A percentile compares a stretch with the other conserved stretches of the same genome.
Evolutionary conservation across 75 land plant species (phyloP).

Genomic region (Ceratopteris richardii): DNA sequence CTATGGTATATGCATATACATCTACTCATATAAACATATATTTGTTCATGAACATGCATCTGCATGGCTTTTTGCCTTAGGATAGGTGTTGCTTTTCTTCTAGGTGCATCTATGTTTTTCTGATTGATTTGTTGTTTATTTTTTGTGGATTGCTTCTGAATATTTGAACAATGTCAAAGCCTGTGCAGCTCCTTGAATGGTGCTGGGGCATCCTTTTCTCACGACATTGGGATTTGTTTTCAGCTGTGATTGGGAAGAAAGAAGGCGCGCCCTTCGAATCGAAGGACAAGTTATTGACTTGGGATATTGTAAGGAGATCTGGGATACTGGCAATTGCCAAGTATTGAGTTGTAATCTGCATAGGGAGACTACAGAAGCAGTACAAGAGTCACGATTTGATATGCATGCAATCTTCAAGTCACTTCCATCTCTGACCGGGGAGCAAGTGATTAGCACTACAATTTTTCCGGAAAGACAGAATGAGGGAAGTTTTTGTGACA

Average conservation of each 20-base stretch:
- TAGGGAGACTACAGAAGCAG: constrained; percentile 12
- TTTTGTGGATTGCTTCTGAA: no score
- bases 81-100: no score
- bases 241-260: constrained; percentile 83
- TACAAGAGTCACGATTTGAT: constrained; percentile 45
- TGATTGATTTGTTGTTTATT: no score
- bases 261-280: constrained; percentile 34
- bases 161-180: no score
- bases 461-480: constrained; percentile 25
- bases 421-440: constrained; percentile 39
- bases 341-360: constrained; percentile 67
- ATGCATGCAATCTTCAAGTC: constrained; percentile 84
- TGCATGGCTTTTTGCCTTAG: no score
- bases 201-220: no score
- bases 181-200: no score
- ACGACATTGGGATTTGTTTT: constrained; percentile 3
- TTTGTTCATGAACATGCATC: no score
- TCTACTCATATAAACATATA: no score
- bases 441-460: constrained; percentile 20
- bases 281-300: constrained; percentile 2
- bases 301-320: constrained; percentile 24
- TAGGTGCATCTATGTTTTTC: no score
- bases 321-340: constrained; percentile 58
- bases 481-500: constrained; percentile 49
- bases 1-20: no score